Evolutionary conservation across 495 filamentous ascomycete genomes (phyloP).

Genomic region (Daldinia loculata): DNA sequence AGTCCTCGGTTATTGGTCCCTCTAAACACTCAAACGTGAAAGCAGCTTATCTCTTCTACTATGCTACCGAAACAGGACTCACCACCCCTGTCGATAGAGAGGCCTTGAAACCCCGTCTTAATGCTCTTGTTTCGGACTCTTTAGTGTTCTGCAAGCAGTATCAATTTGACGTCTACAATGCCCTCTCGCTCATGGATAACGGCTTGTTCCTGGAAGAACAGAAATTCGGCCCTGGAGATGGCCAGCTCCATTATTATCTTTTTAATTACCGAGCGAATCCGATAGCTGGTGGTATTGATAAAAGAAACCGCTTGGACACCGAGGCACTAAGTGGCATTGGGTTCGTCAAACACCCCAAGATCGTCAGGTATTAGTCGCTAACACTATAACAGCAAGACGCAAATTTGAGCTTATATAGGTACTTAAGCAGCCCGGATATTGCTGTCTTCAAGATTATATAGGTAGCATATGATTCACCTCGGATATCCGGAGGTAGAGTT

Average conservation of each 20-base stretch:
- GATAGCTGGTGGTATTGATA: constrained; percentile 83
- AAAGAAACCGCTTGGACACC: constrained; percentile 75
- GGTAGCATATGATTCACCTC: constrained; percentile 9
- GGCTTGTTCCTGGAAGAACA: constrained; percentile 89
- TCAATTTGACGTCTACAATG: constrained; percentile 97
- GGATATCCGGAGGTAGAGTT: constrained; percentile 1
- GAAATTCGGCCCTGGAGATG: constrained; percentile 93
- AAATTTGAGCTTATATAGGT: constrained; percentile 35
- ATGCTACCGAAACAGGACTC: constrained; percentile 86
- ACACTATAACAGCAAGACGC: constrained; percentile 43
- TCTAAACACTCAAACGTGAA: constrained; percentile 77
- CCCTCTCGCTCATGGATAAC: constrained; percentile 91
- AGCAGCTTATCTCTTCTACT: constrained; percentile 96
- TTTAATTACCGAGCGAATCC: constrained; percentile 92
- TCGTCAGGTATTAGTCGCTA: constrained; percentile 21
- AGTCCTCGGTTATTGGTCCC: constrained; percentile 85
- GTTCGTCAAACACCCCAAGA: constrained; percentile 76
- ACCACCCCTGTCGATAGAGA: constrained; percentile 58
- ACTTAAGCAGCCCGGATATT: neutral
- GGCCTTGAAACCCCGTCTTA: constrained; percentile 75
- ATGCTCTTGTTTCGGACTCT: constrained; percentile 81
- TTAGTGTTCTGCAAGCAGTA: constrained; percentile 86
- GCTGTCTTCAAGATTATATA: neutral
- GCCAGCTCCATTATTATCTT: constrained; percentile 92
- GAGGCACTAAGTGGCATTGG: constrained; percentile 85